Conservation (phyloP, 73 alveolate genomes). For the Paramecium octaurelia region DNA sequence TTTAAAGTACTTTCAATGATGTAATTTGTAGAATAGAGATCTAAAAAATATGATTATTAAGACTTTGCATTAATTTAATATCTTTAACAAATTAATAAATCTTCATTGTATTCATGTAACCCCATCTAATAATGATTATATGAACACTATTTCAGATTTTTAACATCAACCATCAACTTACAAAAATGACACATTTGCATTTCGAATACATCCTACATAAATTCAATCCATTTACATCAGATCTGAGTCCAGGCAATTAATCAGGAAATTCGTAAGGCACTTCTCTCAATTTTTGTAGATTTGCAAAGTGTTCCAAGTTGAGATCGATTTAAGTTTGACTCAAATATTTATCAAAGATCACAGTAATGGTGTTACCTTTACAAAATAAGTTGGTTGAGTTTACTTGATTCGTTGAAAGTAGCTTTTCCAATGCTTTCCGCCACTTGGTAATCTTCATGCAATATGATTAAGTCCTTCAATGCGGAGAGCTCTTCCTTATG, state of each 20-base stretch:
- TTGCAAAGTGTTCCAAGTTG: not conserved
- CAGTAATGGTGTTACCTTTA: not conserved
- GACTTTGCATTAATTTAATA: not conserved
- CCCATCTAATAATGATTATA: not conserved
- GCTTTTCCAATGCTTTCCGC: conserved; percentile 38
- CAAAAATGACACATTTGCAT: conserved; percentile 30
- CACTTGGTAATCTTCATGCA: not conserved
- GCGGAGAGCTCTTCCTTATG: not conserved
- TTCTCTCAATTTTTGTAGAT: not conserved
- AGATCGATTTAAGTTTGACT: not conserved
- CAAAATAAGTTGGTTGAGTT: not conserved
- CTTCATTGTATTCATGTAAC: conserved; percentile 45
- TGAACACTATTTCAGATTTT: not conserved
- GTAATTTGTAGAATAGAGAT: conserved; percentile 25
- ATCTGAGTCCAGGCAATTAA: not conserved
- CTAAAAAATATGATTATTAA: not conserved
- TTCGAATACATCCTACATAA: conserved; percentile 14
- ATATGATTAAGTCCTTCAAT: not conserved
- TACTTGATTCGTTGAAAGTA: not conserved
- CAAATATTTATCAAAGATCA: not conserved
- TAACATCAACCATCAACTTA: not conserved
- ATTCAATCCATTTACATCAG: not conserved
- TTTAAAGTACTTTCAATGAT: not conserved
- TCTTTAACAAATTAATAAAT: conserved; percentile 5
- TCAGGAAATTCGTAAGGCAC: not conserved